Base-by-base conservation (phyloP, 441 rosid genomes). In the Arabidopsis hybrid region DNA sequence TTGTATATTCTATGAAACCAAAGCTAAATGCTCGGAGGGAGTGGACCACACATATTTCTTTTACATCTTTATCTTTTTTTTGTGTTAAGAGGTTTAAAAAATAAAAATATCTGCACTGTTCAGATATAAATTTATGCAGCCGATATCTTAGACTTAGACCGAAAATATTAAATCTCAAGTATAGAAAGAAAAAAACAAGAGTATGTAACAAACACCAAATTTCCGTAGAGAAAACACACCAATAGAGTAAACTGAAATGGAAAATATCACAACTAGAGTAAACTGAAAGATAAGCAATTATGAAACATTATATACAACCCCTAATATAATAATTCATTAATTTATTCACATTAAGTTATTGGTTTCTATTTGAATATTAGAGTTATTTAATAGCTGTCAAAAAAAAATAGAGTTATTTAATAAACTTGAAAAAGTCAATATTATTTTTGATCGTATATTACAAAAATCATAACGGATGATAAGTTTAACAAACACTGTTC, bases 141-240 rank as follows among this genome's bases (percentile, higher is more conserved):
- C 80, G 80, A 71, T 77, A 65, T 77, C 58, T 50, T 77, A 71
- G 74, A 77, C 80, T 59, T 10, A 8, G 68, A 71, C 80, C 68
- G 50, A 78, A 17, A 46, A 29, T 43, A 72, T 31, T 53, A 59
- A 50, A 21, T 31, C 71, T 34, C 43, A 29, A 17, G 10, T 47
- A 29, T 38, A 34, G 39, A 38, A 34, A 3, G 31, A 26, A 26
- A 9, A 36, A 40, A 39, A 53, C 21, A 42, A 21, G 13, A 53
- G 38, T 55, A 57, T 13, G 32, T 46, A 42, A 49, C 53, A 8
- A 17, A 49, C 6, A n/a, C 31, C n/a, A 36, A 65, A 31, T 17
- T 39, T 12, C 21, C 29, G 9, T 21, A 21, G 26, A 21, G 2
- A 21, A 21, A 21, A 21, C 26, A 21, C 26, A 21, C 26, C 26